These are phyloP conservation scores for Candida orba DNA, from an alignment of 805 yeast species.

Conservation along the genomic window DNA sequence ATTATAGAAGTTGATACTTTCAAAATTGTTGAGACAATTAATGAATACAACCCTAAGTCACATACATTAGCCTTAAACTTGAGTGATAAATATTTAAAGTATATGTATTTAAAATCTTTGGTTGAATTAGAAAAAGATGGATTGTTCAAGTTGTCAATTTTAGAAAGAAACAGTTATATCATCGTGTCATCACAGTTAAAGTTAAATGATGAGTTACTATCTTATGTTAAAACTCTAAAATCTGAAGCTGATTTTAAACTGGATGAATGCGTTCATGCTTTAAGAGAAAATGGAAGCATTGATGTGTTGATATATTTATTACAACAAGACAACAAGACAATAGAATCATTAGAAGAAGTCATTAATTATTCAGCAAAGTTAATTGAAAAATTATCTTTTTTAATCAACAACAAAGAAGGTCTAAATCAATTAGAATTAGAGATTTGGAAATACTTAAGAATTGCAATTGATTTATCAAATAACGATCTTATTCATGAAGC, in stretches of 20 bases:
- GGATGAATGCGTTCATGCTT: conserved; percentile 17
- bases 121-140: conserved; percentile 18
- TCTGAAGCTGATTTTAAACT: conserved; percentile 15
- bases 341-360: conserved; percentile 21
- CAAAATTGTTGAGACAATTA: conserved; percentile 24
- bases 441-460: conserved; percentile 30
- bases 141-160: conserved; percentile 7
- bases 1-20: conserved; percentile 25
- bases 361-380: conserved; percentile 9
- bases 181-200: conserved; percentile 13
- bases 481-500: conserved; percentile 8
- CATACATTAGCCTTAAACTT: conserved; percentile 13
- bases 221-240: conserved; percentile 19
- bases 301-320: conserved; percentile 21
- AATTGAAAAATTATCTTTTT: conserved; percentile 11
- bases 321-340: conserved; percentile 7
- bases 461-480: conserved; percentile 29
- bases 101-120: conserved; percentile 19
- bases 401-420: conserved; percentile 10
- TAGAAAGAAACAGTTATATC: conserved; percentile 19
- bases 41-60: conserved; percentile 14
- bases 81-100: conserved; percentile 17
- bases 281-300: conserved; percentile 18
- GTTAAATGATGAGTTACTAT: conserved; percentile 9
- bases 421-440: conserved; percentile 19